Conservation (phyloP, 768 basidiomycete genomes). For the Phaeotremella skinneri region DNA sequence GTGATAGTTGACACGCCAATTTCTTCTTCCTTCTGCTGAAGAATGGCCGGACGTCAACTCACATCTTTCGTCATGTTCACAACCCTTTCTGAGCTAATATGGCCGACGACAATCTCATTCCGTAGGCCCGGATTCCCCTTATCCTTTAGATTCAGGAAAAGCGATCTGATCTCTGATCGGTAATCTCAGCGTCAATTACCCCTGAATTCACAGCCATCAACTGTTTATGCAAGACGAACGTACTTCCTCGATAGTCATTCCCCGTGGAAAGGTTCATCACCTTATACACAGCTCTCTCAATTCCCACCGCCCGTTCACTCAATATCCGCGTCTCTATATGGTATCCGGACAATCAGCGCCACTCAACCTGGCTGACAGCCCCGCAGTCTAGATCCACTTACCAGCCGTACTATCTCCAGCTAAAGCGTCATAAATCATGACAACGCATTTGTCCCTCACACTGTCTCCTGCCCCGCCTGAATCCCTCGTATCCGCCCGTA, state of each 20-base stretch:
- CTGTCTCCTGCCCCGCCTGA: conserved; percentile 62
- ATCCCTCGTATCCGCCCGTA: conserved; percentile 36
- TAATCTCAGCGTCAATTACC: conserved; percentile 55
- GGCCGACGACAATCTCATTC: conserved; percentile 80
- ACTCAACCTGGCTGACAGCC: background rate
- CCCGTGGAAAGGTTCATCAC: conserved; percentile 33
- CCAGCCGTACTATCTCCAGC: conserved; percentile 81
- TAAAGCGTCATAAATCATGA: conserved; percentile 88
- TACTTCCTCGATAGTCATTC: conserved; percentile 50
- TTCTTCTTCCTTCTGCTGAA: too few species aligned
- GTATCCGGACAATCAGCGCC: conserved; percentile 8
- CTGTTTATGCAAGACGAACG: too few species aligned
- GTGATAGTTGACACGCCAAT: too few species aligned
- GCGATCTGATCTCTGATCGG: conserved; percentile 75
- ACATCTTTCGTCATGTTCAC: conserved; percentile 79
- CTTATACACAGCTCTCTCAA: conserved; percentile 67
- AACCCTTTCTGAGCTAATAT: conserved; percentile 67
- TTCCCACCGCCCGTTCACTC: conserved; percentile 62
- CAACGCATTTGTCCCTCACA: conserved; percentile 80
- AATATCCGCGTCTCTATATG: conserved; percentile 67
- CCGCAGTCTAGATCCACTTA: conserved; percentile 55
- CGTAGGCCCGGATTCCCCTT: conserved; percentile 85
- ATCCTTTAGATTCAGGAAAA: conserved; percentile 93
- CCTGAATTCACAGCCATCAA: background rate
- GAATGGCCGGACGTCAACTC: conserved; percentile 32